These are phyloP conservation scores for Penicillium arizonense DNA, from an alignment of 495 filamentous ascomycete genomes.

Conservation along the genomic window DNA sequence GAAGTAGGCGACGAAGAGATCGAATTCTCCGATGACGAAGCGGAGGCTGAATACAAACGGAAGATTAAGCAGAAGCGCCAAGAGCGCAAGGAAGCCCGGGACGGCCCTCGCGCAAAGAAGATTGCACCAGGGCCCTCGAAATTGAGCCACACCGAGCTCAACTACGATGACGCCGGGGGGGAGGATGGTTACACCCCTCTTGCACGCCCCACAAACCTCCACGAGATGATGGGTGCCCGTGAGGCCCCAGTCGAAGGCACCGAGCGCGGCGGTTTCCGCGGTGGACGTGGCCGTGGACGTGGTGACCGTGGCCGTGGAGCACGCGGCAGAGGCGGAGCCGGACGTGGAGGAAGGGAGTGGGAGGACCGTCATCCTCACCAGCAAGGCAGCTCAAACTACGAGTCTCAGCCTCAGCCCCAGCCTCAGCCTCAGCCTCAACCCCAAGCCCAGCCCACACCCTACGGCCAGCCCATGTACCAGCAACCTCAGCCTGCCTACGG, in stretches of 20 bases:
- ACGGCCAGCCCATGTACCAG: conserved; percentile 24
- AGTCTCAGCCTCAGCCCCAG: conserved; percentile 21
- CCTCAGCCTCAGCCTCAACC: conserved; percentile 15
- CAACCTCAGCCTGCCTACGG: conserved; percentile 26
- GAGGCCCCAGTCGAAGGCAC: conserved; percentile 49
- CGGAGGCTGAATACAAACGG: conserved; percentile 77
- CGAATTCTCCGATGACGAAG: conserved; percentile 96
- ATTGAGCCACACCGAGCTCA: conserved; percentile 44
- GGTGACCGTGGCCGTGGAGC: conserved; percentile 49
- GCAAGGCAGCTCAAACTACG: conserved; percentile 4
- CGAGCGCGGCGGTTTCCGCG: conserved; percentile 33
- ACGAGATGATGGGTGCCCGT: conserved; percentile 49
- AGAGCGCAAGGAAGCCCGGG: conserved; percentile 43
- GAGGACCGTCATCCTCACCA: conserved; percentile 39
- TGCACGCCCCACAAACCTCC: conserved; percentile 57
- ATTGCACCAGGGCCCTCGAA: conserved; percentile 36
- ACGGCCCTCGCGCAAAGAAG: conserved; percentile 35
- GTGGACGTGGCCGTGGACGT: conserved; percentile 40
- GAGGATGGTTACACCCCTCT: conserved; percentile 66
- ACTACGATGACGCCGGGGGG: conserved; percentile 54
- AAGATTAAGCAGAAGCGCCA: conserved; percentile 61
- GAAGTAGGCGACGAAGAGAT: conserved; percentile 82
- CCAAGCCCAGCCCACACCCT: conserved; percentile 15
- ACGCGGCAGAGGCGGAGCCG: conserved; percentile 43
- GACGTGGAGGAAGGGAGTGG: conserved; percentile 47